phyloP scores from a whole-genome alignment of 192 early-diverging fungal species.

The Entophlyctis luteolus region DNA sequence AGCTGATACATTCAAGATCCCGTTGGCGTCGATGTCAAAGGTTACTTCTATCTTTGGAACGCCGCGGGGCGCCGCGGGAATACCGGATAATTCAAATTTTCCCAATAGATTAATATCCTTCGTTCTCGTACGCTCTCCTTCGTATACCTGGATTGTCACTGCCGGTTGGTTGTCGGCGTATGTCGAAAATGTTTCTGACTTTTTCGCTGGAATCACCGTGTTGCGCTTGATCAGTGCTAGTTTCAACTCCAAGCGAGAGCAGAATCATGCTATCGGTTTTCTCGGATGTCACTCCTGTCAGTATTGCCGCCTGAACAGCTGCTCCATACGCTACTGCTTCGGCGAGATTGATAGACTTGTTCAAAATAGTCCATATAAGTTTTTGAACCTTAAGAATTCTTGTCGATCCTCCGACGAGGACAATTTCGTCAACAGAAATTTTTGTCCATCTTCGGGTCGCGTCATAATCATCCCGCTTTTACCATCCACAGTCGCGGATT shows the following conservation, averaged over 20 bases:
- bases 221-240: conserved; percentile 95
- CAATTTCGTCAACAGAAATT: conserved; percentile 84
- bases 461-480: no score
- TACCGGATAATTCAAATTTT: conserved; percentile 96
- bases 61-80: conserved; percentile 93
- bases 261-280: conserved; percentile 93
- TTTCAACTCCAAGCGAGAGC: conserved; percentile 96
- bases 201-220: conserved; percentile 95
- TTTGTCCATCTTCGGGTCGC: conserved; percentile 96
- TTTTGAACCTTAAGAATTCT: conserved; percentile 99
- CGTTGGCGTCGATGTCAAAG: conserved; percentile 96
- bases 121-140: conserved; percentile 94
- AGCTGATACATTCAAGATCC: conserved; percentile 90
- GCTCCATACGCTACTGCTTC: conserved; percentile 99
- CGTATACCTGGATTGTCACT: conserved; percentile 95
- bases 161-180: conserved; percentile 97
- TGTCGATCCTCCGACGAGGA: conserved; percentile 95
- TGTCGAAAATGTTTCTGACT: conserved; percentile 97
- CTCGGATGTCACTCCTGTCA: conserved; percentile 92
- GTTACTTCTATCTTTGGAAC: conserved; percentile 95
- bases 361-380: conserved; percentile 96
- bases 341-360: conserved; percentile 98
- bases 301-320: conserved; percentile 94
- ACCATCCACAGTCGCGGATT: no score
- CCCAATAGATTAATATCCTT: conserved; percentile 98